These are phyloP conservation scores for Salix dunnii DNA, from an alignment of 345 rosid genomes.

Conservation along the genomic window DNA sequence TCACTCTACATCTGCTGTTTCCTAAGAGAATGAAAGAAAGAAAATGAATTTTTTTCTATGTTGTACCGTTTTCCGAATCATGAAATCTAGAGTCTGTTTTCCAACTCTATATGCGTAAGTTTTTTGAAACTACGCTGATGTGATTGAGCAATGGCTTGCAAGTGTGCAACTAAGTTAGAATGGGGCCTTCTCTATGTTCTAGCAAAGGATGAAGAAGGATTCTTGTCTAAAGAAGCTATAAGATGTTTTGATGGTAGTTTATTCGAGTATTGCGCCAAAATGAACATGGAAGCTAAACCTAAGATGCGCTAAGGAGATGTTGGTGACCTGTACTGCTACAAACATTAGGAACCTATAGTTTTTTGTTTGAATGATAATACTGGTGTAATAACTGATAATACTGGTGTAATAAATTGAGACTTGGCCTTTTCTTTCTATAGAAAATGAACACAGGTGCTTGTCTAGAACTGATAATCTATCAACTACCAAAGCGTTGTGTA, in stretches of 20 bases:
- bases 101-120: too few species aligned
- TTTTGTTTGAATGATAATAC: neutral
- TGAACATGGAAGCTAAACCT: constrained; percentile 33
- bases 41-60: neutral
- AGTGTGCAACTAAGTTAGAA: constrained; percentile 58
- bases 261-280: constrained; percentile 67
- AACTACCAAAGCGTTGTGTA: neutral
- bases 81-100: too few species aligned
- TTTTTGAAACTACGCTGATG: too few species aligned
- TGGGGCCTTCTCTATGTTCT: constrained; percentile 59
- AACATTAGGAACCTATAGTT: neutral
- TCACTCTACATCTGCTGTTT: neutral
- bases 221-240: constrained; percentile 68
- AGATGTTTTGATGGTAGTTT: constrained; percentile 69
- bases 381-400: neutral
- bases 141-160: constrained; percentile 16
- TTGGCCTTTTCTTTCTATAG: neutral
- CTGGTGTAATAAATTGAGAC: neutral
- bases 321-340: neutral
- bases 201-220: constrained; percentile 74
- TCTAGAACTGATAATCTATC: neutral
- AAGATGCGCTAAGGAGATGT: constrained; percentile 29
- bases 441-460: neutral
- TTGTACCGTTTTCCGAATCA: neutral
- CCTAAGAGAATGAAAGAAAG: neutral